Percentiles rank a stretch among this genome's conserved stretches.
These are phyloP conservation scores for Fusarium marasasianum DNA, from an alignment of 2,329 filamentous ascomycete genomes.

Conservation along the genomic window DNA sequence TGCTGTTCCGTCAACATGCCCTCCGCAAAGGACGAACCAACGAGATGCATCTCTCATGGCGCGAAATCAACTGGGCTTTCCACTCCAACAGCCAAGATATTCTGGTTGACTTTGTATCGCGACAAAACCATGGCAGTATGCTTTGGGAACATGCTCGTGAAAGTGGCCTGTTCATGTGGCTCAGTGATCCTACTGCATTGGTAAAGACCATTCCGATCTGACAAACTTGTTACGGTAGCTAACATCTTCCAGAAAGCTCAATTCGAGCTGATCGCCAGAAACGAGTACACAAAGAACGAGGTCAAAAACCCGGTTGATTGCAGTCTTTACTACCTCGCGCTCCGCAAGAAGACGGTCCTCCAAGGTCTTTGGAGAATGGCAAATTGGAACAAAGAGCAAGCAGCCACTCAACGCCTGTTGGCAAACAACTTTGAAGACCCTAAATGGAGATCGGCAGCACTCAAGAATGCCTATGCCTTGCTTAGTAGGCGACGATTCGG, in stretches of 20 bases:
- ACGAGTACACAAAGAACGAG: constrained; percentile 90
- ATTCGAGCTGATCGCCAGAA: constrained; percentile 90
- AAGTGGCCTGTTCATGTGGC: constrained; percentile 94
- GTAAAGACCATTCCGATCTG: constrained; percentile 54
- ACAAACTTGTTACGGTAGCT: neutral
- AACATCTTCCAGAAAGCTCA: constrained; percentile 59
- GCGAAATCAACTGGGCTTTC: constrained; percentile 87
- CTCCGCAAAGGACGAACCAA: constrained; percentile 72
- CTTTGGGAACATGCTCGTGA: constrained; percentile 87
- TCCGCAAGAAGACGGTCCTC: constrained; percentile 89
- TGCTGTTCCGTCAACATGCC: constrained; percentile 86
- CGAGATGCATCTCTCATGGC: constrained; percentile 74
- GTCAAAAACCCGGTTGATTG: constrained; percentile 92
- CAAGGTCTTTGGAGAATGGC: constrained; percentile 96
- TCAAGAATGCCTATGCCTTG: constrained; percentile 96
- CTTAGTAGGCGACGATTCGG: constrained; percentile 90
- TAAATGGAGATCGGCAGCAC: constrained; percentile 86
- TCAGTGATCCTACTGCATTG: constrained; percentile 78
- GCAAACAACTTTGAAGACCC: constrained; percentile 90
- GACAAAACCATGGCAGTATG: constrained; percentile 81
- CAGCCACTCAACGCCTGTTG: constrained; percentile 79
- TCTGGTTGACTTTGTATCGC: constrained; percentile 81
- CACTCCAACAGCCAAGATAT: constrained; percentile 91
- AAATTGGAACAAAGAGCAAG: constrained; percentile 86
- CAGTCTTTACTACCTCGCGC: constrained; percentile 88